Evolutionary conservation across 179 eudicot genomes (phyloP).

Genomic region (Pouteria campechiana): DNA sequence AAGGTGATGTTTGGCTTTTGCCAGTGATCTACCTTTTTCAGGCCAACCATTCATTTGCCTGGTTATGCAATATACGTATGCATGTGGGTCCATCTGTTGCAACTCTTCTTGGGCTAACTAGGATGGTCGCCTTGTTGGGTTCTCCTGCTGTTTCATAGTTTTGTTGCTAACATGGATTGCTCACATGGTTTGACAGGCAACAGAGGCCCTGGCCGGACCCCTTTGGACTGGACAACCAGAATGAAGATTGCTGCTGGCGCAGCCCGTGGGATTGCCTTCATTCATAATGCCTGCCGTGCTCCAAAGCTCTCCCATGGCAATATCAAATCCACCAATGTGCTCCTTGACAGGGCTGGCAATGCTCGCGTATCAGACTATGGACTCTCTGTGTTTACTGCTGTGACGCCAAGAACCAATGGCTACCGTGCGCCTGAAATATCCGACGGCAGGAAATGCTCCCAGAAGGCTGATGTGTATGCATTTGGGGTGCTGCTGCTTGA

Average conservation of each 20-base stretch:
- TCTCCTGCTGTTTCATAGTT: no score
- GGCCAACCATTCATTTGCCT: no score
- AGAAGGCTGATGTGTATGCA: conserved; percentile 72
- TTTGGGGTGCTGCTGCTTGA: conserved; percentile 82
- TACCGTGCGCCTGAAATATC: conserved; percentile 71
- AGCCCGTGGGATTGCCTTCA: conserved; percentile 60
- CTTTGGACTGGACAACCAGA: conserved; percentile 85
- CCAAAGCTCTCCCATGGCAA: conserved; percentile 70
- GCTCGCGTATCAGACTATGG: conserved; percentile 85
- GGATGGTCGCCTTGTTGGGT: no score
- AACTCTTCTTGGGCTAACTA: no score
- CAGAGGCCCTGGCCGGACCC: conserved; percentile 81
- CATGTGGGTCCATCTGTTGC: no score
- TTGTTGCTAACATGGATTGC: not conserved
- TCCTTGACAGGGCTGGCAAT: conserved; percentile 54
- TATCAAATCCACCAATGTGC: conserved; percentile 78
- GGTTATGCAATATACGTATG: no score
- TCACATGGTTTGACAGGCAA: conserved; percentile 75
- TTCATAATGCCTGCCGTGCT: conserved; percentile 52
- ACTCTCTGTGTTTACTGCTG: conserved; percentile 36
- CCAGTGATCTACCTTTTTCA: no score
- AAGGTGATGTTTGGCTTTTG: no score
- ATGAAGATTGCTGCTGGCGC: conserved; percentile 68
- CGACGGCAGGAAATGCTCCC: conserved; percentile 45
- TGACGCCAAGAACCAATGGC: conserved; percentile 39